Percentiles rank a stretch among this genome's conserved stretches.
Conservation (phyloP, 2,329 filamentous ascomycete genomes). For the Beauveria brongniartii region DNA sequence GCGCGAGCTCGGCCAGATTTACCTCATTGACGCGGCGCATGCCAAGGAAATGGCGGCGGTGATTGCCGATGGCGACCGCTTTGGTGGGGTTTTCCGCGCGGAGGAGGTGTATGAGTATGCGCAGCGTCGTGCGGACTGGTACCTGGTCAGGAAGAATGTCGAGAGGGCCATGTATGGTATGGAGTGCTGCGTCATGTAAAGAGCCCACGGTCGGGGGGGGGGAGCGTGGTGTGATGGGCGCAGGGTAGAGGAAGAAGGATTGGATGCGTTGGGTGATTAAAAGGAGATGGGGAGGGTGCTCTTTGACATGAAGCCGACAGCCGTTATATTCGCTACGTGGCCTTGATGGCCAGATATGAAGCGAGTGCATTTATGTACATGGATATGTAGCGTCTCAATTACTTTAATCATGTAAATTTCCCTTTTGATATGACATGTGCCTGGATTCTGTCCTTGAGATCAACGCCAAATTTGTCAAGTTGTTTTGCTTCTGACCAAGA, state of each 20-base stretch:
- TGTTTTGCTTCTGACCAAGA: neutral
- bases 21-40: conserved; percentile 74
- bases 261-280: neutral
- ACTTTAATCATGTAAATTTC: neutral
- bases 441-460: neutral
- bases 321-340: neutral
- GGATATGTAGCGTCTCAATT: neutral
- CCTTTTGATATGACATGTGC: no score
- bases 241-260: neutral
- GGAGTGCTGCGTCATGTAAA: conserved; percentile 75
- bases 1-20: conserved; percentile 89
- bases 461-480: neutral
- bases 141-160: conserved; percentile 76
- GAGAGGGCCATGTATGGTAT: conserved; percentile 97
- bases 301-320: neutral
- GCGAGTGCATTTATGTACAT: neutral
- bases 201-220: conserved; percentile 16
- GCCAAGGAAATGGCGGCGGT: conserved; percentile 93
- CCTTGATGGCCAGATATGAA: neutral
- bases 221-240: neutral
- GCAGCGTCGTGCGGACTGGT: conserved; percentile 91
- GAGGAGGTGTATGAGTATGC: conserved; percentile 98
- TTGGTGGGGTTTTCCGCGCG: conserved; percentile 84
- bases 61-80: conserved; percentile 85
- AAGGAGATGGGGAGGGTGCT: neutral